Conservation (phyloP, 1,284 basidiomycete genomes). For the Caloboletus firmus region DNA sequence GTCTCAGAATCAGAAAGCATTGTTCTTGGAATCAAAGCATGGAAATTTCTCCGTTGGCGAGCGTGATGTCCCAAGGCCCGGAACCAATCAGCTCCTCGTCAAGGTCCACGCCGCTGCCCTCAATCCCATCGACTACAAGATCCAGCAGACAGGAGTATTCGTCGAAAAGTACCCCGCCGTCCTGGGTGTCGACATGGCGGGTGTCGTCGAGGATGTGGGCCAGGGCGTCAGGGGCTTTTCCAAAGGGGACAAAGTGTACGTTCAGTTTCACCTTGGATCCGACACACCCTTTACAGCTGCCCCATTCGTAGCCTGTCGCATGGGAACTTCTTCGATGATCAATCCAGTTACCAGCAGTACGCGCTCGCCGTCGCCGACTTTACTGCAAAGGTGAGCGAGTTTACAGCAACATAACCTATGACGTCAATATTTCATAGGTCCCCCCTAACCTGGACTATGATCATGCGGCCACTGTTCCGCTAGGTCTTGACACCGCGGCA, state of each 20-base stretch:
- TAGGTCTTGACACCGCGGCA: constrained; percentile 38
- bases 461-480: constrained; percentile 38
- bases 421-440: constrained; percentile 19
- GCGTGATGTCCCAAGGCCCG: constrained; percentile 38
- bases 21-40: constrained; percentile 27
- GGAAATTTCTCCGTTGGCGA: constrained; percentile 23
- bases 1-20: constrained; percentile 28
- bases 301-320: constrained; percentile 18
- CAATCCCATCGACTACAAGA: constrained; percentile 53
- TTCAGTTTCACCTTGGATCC: not conserved
- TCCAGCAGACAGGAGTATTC: constrained; percentile 24
- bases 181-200: constrained; percentile 49
- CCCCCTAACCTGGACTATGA: constrained; percentile 33
- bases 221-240: constrained; percentile 34
- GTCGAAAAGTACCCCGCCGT: constrained; percentile 36
- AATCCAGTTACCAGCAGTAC: constrained; percentile 36
- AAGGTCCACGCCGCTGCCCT: constrained; percentile 43
- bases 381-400: constrained; percentile 33
- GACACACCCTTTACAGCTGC: not conserved
- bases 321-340: constrained; percentile 24
- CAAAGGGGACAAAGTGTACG: constrained; percentile 45
- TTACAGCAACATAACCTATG: not conserved
- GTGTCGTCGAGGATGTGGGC: constrained; percentile 44
- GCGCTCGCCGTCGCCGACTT: constrained; percentile 24
- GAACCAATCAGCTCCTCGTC: constrained; percentile 44